Conservation (phyloP, 306 rosid species). For the Fagus crenata region DNA sequence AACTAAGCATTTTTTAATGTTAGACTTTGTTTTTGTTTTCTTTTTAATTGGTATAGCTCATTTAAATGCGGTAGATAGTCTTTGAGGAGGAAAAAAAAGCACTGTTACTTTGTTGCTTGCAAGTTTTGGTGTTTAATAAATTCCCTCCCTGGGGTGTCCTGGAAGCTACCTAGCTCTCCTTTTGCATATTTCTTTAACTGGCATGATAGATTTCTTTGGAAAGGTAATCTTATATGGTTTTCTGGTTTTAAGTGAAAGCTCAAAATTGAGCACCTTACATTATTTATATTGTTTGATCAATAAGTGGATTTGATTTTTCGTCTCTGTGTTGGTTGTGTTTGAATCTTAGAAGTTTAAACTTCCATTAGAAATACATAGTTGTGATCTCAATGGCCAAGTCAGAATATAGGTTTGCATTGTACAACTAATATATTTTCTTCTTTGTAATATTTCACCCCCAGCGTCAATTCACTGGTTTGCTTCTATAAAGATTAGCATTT, state of each 20-base stretch:
- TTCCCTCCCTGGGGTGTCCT: not conserved
- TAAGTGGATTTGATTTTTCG: not conserved
- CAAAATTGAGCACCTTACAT: not conserved
- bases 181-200: not conserved
- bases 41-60: too few relatives aligned
- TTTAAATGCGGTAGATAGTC: not conserved
- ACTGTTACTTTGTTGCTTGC: too few relatives aligned
- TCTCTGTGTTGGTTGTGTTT: not conserved
- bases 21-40: too few relatives aligned
- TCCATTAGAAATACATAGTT: not conserved
- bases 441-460: not conserved
- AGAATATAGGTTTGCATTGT: not conserved
- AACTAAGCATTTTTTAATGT: too few relatives aligned
- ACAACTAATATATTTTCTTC: not conserved
- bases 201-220: not conserved
- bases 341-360: not conserved
- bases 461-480: not conserved
- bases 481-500: not conserved
- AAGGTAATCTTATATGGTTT: not conserved
- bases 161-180: not conserved
- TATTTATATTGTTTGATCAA: constrained; percentile 5
- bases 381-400: not conserved
- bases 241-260: not conserved
- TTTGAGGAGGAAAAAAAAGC: too few relatives aligned
- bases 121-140: not conserved